Percentiles rank a stretch among this genome's conserved stretches.
These are phyloP conservation scores for Saturnispora sekii DNA, from an alignment of 805 yeast species.

Conservation along the genomic window DNA sequence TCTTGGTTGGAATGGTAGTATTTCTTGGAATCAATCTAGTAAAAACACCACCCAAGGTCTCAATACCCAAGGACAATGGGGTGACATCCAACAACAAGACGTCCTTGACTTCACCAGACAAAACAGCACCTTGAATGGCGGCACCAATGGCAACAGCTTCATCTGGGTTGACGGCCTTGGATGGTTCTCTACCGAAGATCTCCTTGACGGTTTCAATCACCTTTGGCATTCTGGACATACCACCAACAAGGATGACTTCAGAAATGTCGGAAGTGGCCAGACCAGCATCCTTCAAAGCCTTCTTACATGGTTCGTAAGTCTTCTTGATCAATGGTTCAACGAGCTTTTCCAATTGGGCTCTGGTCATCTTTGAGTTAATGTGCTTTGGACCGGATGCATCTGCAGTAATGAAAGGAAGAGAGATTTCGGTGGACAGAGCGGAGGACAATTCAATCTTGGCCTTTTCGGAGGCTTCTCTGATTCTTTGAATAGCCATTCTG, in stretches of 20 bases:
- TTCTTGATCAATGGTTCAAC: slow-evolving; percentile 55
- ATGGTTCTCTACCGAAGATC: slow-evolving; percentile 55
- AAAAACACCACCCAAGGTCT: slow-evolving; percentile 96
- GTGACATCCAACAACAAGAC: slow-evolving; percentile 74
- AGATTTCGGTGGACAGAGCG: slow-evolving; percentile 48
- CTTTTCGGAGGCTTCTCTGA: slow-evolving; percentile 71
- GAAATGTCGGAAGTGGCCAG: slow-evolving; percentile 56
- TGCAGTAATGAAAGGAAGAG: slow-evolving; percentile 58
- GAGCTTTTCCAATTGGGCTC: slow-evolving; percentile 59
- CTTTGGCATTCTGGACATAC: slow-evolving; percentile 87
- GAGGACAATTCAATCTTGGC: slow-evolving; percentile 70
- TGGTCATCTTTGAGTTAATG: slow-evolving; percentile 47
- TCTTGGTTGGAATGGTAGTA: slow-evolving; percentile 95
- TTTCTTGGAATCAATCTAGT: slow-evolving; percentile 85
- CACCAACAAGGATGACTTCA: slow-evolving; percentile 74
- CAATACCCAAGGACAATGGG: slow-evolving; percentile 89
- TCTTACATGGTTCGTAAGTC: slow-evolving; percentile 65
- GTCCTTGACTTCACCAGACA: slow-evolving; percentile 74
- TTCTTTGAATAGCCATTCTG: slow-evolving; percentile 57
- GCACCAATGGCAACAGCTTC: slow-evolving; percentile 92
- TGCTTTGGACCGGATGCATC: slow-evolving; percentile 27
- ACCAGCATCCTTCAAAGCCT: slow-evolving; percentile 67
- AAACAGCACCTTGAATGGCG: slow-evolving; percentile 80
- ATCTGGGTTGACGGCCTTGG: slow-evolving; percentile 74
- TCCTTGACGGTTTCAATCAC: slow-evolving; percentile 52